Percentiles rank a stretch among this genome's conserved stretches.
phyloP scores from a whole-genome alignment of 1,284 basidiomycete species.

The Cryptococcus deneoformans region DNA sequence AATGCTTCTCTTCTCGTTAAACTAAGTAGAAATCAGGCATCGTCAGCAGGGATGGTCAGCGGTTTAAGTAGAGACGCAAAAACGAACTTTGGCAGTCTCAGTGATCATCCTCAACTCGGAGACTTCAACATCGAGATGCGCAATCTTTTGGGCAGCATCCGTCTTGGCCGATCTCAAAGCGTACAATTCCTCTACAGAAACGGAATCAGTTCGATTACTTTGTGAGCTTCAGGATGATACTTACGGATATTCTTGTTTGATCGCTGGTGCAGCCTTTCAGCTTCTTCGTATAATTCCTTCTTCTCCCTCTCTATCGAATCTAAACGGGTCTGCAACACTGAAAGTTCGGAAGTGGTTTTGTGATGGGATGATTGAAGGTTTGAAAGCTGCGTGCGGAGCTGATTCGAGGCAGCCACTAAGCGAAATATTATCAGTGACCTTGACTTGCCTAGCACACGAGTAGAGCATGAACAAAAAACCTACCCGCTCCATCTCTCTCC shows the following conservation, averaged over 20 bases:
- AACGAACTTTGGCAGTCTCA: constrained; percentile 40
- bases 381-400: constrained; percentile 40
- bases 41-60: background rate
- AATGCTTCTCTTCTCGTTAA: constrained; percentile 39
- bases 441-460: background rate
- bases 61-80: background rate
- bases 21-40: constrained; percentile 16
- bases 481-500: constrained; percentile 35
- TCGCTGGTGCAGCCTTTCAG: constrained; percentile 36
- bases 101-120: constrained; percentile 76
- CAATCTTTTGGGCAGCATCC: constrained; percentile 59
- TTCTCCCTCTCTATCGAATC: constrained; percentile 44
- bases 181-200: constrained; percentile 38
- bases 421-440: background rate
- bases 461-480: constrained; percentile 5
- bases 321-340: constrained; percentile 34
- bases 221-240: background rate
- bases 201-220: background rate
- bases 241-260: constrained; percentile 29
- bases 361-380: constrained; percentile 35
- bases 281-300: constrained; percentile 41
- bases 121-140: constrained; percentile 78
- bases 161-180: constrained; percentile 35
- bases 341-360: constrained; percentile 30
- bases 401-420: constrained; percentile 32